A percentile compares a stretch with the other conserved stretches of the same genome.
Evolutionary conservation across 441 rosid species (phyloP).

Genomic region (Adansonia madagascariensis): DNA sequence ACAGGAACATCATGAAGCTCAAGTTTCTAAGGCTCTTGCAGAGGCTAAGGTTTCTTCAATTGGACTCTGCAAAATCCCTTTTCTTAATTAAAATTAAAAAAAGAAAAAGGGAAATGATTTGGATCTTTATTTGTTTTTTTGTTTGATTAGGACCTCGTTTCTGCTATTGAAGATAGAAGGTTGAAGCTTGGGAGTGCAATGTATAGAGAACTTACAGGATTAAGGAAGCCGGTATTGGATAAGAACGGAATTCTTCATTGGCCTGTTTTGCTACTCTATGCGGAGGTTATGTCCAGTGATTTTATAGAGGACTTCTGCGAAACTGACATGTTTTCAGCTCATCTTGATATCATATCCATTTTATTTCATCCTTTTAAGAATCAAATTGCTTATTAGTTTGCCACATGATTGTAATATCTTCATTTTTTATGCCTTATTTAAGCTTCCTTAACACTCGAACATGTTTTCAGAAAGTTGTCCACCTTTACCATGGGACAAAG

Average conservation of each 20-base stretch:
- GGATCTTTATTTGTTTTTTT: constrained; percentile 14
- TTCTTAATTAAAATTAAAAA: not conserved
- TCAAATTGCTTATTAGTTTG: constrained; percentile 3
- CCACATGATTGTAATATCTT: constrained; percentile 14
- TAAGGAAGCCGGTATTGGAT: constrained; percentile 77
- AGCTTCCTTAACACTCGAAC: constrained; percentile 64
- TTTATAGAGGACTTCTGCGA: constrained; percentile 89
- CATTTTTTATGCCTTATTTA: constrained; percentile 22
- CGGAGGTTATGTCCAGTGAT: constrained; percentile 93
- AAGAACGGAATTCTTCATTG: constrained; percentile 76
- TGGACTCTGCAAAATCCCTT: constrained; percentile 9
- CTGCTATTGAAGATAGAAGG: constrained; percentile 69
- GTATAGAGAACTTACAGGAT: constrained; percentile 75
- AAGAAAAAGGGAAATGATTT: not conserved
- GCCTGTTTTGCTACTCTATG: constrained; percentile 88
- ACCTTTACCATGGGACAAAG: constrained; percentile 77
- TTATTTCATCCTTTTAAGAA: not conserved
- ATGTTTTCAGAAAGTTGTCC: constrained; percentile 80
- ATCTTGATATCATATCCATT: constrained; percentile 90
- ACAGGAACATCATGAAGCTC: constrained; percentile 53
- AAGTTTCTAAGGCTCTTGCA: constrained; percentile 58
- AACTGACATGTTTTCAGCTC: constrained; percentile 75
- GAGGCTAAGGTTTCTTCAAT: constrained; percentile 69
- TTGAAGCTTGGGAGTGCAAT: constrained; percentile 78
- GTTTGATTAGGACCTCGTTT: constrained; percentile 56